These are phyloP conservation scores for Cyberlindnera mycetangii DNA, from an alignment of 805 yeast species.

Conservation along the genomic window DNA sequence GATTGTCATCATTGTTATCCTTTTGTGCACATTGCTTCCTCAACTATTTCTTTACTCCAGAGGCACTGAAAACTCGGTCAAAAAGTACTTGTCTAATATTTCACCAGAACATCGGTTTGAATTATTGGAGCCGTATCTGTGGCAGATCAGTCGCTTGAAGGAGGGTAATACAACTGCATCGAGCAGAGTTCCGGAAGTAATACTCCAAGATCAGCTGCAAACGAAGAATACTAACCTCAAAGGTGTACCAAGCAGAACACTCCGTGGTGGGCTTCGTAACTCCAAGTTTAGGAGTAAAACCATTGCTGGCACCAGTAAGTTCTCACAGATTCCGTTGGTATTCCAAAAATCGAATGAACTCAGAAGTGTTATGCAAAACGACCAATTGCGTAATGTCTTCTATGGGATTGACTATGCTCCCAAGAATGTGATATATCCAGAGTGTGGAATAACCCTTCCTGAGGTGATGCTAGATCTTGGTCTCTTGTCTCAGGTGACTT, in stretches of 20 bases:
- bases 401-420: conserved; percentile 65
- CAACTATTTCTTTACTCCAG: conserved; percentile 27
- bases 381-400: conserved; percentile 37
- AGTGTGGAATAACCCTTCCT: conserved; percentile 46
- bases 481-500: conserved; percentile 54
- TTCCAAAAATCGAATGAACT: conserved; percentile 37
- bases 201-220: neutral
- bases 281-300: conserved; percentile 14
- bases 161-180: neutral
- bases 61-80: conserved; percentile 32
- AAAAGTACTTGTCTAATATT: conserved; percentile 30
- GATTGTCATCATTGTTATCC: conserved; percentile 16
- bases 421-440: conserved; percentile 45
- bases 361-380: conserved; percentile 34
- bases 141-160: neutral
- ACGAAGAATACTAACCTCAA: neutral
- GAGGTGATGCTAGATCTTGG: conserved; percentile 58
- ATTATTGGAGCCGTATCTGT: conserved; percentile 15
- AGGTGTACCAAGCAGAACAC: neutral
- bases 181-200: neutral
- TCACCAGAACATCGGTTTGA: conserved; percentile 24
- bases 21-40: conserved; percentile 21
- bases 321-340: conserved; percentile 32
- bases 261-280: conserved; percentile 10
- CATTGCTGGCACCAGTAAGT: conserved; percentile 25